phyloP scores from a whole-genome alignment of 2,329 filamentous ascomycete species.

The Penicillium vulpinum region DNA sequence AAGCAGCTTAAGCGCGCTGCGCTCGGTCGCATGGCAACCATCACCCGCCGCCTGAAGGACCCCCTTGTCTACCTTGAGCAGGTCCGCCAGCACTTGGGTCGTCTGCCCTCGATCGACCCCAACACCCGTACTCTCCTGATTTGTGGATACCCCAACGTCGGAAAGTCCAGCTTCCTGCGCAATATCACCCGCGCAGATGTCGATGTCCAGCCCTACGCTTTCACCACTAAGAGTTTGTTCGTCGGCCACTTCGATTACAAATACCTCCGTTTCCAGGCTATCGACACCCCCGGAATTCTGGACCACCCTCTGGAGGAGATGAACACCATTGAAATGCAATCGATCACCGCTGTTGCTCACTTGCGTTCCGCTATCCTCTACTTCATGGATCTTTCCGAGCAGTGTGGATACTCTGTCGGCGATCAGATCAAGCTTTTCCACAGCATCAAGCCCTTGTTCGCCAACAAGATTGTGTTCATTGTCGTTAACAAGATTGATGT shows the following conservation, averaged over 20 bases:
- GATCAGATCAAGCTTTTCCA: conserved; percentile 94
- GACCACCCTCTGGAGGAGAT: conserved; percentile 98
- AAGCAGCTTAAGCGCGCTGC: conserved; percentile 97
- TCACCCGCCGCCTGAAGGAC: conserved; percentile 92
- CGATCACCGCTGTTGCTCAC: conserved; percentile 96
- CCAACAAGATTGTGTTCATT: conserved; percentile 95
- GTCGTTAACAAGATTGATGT: conserved; percentile 99
- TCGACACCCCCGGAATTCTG: conserved; percentile 97
- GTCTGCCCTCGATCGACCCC: conserved; percentile 96
- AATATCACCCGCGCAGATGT: conserved; percentile 93
- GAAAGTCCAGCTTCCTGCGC: conserved; percentile 93
- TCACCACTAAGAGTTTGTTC: conserved; percentile 96
- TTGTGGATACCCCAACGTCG: conserved; percentile 95
- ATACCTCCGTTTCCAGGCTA: conserved; percentile 84
- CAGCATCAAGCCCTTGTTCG: conserved; percentile 94
- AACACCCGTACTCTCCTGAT: conserved; percentile 95
- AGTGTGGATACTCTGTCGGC: conserved; percentile 90
- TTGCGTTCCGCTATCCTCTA: conserved; percentile 92
- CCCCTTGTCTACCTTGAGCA: conserved; percentile 94
- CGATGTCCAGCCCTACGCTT: conserved; percentile 95
- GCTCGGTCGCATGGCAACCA: conserved; percentile 96
- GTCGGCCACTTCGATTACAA: conserved; percentile 98
- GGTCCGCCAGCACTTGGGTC: conserved; percentile 92
- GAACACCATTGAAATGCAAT: conserved; percentile 99
- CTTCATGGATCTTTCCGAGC: conserved; percentile 97